Conservation (phyloP, 257 asterid species). For the Nicotiana tomentosiformis region DNA sequence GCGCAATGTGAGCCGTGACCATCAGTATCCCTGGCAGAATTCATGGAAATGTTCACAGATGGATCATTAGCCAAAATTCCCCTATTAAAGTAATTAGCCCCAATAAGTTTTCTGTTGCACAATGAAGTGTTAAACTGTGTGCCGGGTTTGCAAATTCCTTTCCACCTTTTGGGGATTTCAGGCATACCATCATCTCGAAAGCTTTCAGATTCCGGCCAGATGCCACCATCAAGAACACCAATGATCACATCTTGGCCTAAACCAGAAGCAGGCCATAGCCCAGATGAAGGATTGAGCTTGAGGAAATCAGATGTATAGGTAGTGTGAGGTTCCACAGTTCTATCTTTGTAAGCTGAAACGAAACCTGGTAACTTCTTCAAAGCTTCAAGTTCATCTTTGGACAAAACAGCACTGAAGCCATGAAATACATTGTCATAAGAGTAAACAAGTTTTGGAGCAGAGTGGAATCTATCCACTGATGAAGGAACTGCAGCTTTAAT, state of each 20-base stretch:
- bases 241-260: conserved; percentile 16
- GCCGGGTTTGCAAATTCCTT: conserved; percentile 17
- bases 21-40: conserved; percentile 9
- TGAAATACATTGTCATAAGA: conserved; percentile 5
- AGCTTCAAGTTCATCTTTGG: conserved; percentile 2
- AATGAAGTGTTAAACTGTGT: conserved; percentile 18
- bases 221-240: conserved; percentile 12
- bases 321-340: conserved; percentile 6
- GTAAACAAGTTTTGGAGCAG: neutral
- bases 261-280: conserved; percentile 17
- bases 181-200: conserved; percentile 14
- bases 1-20: conserved; percentile 15
- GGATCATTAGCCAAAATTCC: conserved; percentile 18
- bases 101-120: conserved; percentile 24
- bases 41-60: conserved; percentile 10
- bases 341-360: conserved; percentile 11
- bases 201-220: conserved; percentile 13
- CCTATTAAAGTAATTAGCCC: conserved; percentile 20
- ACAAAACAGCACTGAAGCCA: conserved; percentile 15
- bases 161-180: conserved; percentile 17
- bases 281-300: conserved; percentile 10
- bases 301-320: conserved; percentile 17
- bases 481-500: neutral
- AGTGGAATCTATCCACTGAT: neutral
- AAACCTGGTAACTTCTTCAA: conserved; percentile 12